These are phyloP conservation scores for Cercophora scortea DNA, from an alignment of 495 filamentous ascomycete species.

Conservation along the genomic window DNA sequence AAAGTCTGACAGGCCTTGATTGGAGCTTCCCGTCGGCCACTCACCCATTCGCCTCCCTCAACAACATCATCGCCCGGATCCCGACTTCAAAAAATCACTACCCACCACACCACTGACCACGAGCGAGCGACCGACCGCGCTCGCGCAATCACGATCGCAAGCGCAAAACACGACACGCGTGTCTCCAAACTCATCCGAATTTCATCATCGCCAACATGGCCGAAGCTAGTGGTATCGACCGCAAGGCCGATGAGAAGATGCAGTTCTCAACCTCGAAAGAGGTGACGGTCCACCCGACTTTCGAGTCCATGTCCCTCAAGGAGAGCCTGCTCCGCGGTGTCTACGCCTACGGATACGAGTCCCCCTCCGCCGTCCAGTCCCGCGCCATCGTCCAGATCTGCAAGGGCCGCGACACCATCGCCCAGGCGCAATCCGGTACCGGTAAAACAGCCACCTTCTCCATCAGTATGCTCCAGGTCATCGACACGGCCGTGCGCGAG, in stretches of 20 bases:
- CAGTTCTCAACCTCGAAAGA: conserved; percentile 98
- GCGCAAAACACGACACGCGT: no score
- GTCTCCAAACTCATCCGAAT: no score
- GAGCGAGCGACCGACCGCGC: no score
- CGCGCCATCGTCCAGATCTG: conserved; percentile 97
- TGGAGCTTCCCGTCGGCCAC: background rate
- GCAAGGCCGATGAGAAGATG: conserved; percentile 90
- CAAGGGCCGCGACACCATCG: conserved; percentile 97
- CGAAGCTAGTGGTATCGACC: conserved; percentile 68
- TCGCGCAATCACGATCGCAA: no score
- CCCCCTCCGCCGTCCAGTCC: conserved; percentile 92
- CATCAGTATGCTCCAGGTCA: conserved; percentile 95
- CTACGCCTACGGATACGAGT: conserved; percentile 98
- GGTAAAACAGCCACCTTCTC: conserved; percentile 99
- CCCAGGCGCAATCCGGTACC: conserved; percentile 98
- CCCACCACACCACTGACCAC: background rate
- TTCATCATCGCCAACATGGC: conserved; percentile 57
- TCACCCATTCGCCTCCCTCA: background rate
- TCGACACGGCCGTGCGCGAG: conserved; percentile 86
- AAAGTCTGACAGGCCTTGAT: no score
- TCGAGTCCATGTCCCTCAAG: conserved; percentile 61
- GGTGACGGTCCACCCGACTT: conserved; percentile 70
- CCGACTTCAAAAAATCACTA: background rate
- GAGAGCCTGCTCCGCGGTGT: conserved; percentile 94
- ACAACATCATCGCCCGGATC: background rate